Evolutionary conservation across 2,329 filamentous ascomycete species (phyloP), one percentile per base, ranked within the genome.

Genomic region (Hymenoscyphus albidus): DNA sequence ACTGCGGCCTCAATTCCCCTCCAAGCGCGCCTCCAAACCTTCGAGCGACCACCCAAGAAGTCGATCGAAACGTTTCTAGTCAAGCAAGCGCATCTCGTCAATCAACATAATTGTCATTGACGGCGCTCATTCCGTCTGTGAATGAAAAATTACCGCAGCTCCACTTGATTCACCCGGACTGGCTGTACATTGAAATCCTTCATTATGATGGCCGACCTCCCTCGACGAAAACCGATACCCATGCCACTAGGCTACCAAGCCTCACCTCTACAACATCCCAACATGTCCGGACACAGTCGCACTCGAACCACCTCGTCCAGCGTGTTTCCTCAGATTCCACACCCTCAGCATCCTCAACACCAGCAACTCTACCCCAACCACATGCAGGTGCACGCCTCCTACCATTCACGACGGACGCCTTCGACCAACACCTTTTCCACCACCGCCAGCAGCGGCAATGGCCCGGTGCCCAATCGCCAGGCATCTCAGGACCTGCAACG

Each of bases 371-470:
- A 74, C 68, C 63, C 72, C 66, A 59, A 61, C 69, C 70, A 74
- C 69, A 70, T 74, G 74, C 58, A 71, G 59, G 66, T 71, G 13
- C 65, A 71, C 61, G 35, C 70, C 60, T 75, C 70, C 60, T 75
- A 74, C 62, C 70, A 75, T 75, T 82, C 75, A 2, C 72, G 76
- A 82, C 88, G 76, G 80, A 92, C 77, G 78, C 89, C 77, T 78
- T 92, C 77, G 81, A 91, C 79, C 74, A 89, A 86, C 74, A 93
- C 90, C 63, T 81, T 86, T 42, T 90, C 88, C n/a, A 91, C 87
- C 69, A 84, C 88, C 59, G 88, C 84, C 18, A 86, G 83, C 71
- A 79, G 75, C 65, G 78, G 76, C 58, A 78, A 78, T 67, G 76
- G 74, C 31, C 74, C 76, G 18, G 75, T 78, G 74, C 66, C 86